A percentile compares a stretch with the other conserved stretches of the same genome.
phyloP scores from a whole-genome alignment of 2,329 filamentous ascomycete genomes.

The Hypomyces rosellus region DNA sequence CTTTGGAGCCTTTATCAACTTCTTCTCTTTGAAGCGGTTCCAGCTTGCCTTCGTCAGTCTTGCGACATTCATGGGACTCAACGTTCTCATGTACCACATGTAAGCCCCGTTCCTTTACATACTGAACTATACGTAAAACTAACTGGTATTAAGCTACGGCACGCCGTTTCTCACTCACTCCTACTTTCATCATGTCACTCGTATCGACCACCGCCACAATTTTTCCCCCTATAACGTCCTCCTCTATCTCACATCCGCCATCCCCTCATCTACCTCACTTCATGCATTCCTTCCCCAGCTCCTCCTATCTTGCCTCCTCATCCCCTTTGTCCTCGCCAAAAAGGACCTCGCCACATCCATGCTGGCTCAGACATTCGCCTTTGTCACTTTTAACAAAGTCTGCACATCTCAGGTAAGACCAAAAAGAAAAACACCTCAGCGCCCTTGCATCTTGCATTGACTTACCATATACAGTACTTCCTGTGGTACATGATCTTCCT shows the following conservation, averaged over 20 bases:
- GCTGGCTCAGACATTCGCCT: slow-evolving; percentile 93
- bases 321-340: slow-evolving; percentile 72
- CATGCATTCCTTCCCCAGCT: slow-evolving; percentile 83
- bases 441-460: neutral
- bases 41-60: slow-evolving; percentile 59
- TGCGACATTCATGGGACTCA: slow-evolving; percentile 65
- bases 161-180: slow-evolving; percentile 80
- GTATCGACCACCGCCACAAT: slow-evolving; percentile 95
- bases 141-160: slow-evolving; percentile 59
- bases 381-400: slow-evolving; percentile 97
- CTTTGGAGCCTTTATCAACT: slow-evolving; percentile 26
- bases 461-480: slow-evolving; percentile 63
- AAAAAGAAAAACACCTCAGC: neutral
- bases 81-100: slow-evolving; percentile 70
- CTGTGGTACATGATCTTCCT: slow-evolving; percentile 96
- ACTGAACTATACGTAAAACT: neutral
- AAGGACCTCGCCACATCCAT: slow-evolving; percentile 75
- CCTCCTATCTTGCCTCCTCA: slow-evolving; percentile 66
- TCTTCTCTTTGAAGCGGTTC: slow-evolving; percentile 50
- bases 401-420: slow-evolving; percentile 84
- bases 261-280: slow-evolving; percentile 34
- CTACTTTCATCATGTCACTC: slow-evolving; percentile 85
- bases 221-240: slow-evolving; percentile 95
- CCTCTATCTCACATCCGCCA: slow-evolving; percentile 76
- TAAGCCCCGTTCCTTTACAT: slow-evolving; percentile 35